phyloP scores from a whole-genome alignment of 495 filamentous ascomycete genomes.

The Xylona heveae region DNA sequence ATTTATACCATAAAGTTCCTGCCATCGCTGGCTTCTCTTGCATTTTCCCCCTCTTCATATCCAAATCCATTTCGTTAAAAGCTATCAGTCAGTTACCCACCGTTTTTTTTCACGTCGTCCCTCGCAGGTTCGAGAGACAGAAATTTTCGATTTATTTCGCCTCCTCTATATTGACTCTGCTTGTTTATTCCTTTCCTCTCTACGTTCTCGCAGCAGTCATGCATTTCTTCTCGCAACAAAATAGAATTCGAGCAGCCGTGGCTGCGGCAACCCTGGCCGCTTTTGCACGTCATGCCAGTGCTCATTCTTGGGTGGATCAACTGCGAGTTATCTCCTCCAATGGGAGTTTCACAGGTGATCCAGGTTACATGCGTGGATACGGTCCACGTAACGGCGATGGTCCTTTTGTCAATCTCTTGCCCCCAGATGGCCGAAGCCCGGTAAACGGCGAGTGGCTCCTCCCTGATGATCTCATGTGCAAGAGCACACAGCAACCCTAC shows the following conservation, averaged over 20 bases:
- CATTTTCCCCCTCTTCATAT: neutral
- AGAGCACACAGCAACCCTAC: conserved; percentile 25
- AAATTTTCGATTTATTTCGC: too few species aligned
- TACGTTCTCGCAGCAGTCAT: neutral
- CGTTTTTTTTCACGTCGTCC: neutral
- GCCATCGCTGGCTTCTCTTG: neutral
- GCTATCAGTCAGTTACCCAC: conserved; percentile 1
- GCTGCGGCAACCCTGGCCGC: conserved; percentile 15
- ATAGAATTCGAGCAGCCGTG: too few species aligned
- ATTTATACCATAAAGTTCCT: too few species aligned
- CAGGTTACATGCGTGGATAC: conserved; percentile 48
- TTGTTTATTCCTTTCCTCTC: neutral
- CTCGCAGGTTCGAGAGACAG: conserved; percentile 5
- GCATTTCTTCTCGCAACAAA: conserved; percentile 4
- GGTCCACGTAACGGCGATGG: conserved; percentile 26
- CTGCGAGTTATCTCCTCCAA: conserved; percentile 45
- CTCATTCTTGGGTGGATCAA: conserved; percentile 66
- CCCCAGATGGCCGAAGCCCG: conserved; percentile 21
- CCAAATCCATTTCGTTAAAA: neutral
- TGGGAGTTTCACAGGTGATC: conserved; percentile 46
- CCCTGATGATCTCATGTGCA: conserved; percentile 29
- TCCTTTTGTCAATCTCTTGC: conserved; percentile 28
- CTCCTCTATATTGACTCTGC: neutral
- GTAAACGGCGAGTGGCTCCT: conserved; percentile 18
- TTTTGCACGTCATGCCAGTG: conserved; percentile 14